Evolutionary conservation across 2,329 filamentous ascomycete genomes (phyloP).

Genomic region (Colletotrichum euphorbiae): DNA sequence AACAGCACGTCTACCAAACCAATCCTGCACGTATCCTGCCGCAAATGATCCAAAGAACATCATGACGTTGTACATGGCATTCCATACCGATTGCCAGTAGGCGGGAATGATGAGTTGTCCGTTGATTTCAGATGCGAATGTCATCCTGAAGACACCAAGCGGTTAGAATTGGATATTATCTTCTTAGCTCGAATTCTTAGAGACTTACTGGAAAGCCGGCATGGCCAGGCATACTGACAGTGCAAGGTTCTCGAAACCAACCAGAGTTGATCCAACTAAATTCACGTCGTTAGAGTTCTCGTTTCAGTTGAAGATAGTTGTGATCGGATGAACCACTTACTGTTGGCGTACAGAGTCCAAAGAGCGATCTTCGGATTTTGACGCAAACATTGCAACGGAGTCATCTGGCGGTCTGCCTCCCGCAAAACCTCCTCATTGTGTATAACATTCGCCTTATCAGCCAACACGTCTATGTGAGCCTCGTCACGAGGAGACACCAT

Average conservation of each 20-base stretch:
- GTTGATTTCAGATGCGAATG: slow-evolving; percentile 41
- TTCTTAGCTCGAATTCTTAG: accelerated
- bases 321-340: slow-evolving; percentile 7
- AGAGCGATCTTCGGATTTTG: slow-evolving; percentile 32
- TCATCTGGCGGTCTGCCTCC: slow-evolving; percentile 33
- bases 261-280: slow-evolving; percentile 36
- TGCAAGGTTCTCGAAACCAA: slow-evolving; percentile 41
- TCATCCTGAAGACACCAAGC: slow-evolving; percentile 19
- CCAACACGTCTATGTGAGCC: slow-evolving; percentile 7
- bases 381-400: slow-evolving; percentile 28
- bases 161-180: neutral
- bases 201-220: slow-evolving; percentile 41
- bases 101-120: slow-evolving; percentile 42
- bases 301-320: slow-evolving; percentile 5
- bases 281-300: slow-evolving; percentile 16
- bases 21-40: slow-evolving; percentile 41
- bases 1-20: slow-evolving; percentile 40
- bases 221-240: slow-evolving; percentile 41
- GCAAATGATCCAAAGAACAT: slow-evolving; percentile 41
- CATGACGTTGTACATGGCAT: slow-evolving; percentile 41
- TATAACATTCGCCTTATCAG: slow-evolving; percentile 23
- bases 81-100: slow-evolving; percentile 44
- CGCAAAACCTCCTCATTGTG: slow-evolving; percentile 31
- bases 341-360: slow-evolving; percentile 39
- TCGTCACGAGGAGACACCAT: slow-evolving; percentile 28